Evolutionary conservation across 306 rosid species (phyloP), one percentile per base, ranked within the genome.

Genomic region (Fragaria nilgerrensis): DNA sequence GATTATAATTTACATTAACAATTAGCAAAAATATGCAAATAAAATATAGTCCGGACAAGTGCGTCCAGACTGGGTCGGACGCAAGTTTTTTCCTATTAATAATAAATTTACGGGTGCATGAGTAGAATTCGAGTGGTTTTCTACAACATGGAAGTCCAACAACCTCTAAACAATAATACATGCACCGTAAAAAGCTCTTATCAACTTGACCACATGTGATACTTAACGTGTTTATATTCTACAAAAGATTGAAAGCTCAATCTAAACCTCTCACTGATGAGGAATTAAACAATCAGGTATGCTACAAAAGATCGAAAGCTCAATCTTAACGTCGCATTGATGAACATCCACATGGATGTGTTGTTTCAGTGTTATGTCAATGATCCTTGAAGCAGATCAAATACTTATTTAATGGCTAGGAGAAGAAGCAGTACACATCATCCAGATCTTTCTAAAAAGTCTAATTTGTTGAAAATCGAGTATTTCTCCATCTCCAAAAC

Each of bases 11-110:
- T 3, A 32, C 4, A 32, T 32, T 32, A 32, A 0, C 36, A 32
- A 32, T 32, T 32, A 32, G 0, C 36, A 32, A 32, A 3, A 32
- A 3, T 32, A 32, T 32, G 34, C 0, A 32, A 32, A 32, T 32
- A 32, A 32, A 2, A 32, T 0, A 32, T 0, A 32, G 4, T 32
- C 4, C 0, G 3, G 34, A 32, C 34, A 0, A 32, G 0, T 32
- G 34, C 4, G 34, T 32, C 34, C 4, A 32, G 34, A 32, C 34
- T 32, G 0, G 3, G 32, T 29, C 3, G 32, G 3, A 29, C 2
- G 3, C 3, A 29, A 29, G 3, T 29, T 29, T 29, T 29, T 29
- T 29, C 32, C 32, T 32, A 0, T 32, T 32, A 32, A 32, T 32
- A 32, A 32, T 32, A 32, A 4, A 32, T 32, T 32, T 32, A 32